phyloP scores from a whole-genome alignment of 805 yeast species.

The Yarrowia keelungensis region DNA sequence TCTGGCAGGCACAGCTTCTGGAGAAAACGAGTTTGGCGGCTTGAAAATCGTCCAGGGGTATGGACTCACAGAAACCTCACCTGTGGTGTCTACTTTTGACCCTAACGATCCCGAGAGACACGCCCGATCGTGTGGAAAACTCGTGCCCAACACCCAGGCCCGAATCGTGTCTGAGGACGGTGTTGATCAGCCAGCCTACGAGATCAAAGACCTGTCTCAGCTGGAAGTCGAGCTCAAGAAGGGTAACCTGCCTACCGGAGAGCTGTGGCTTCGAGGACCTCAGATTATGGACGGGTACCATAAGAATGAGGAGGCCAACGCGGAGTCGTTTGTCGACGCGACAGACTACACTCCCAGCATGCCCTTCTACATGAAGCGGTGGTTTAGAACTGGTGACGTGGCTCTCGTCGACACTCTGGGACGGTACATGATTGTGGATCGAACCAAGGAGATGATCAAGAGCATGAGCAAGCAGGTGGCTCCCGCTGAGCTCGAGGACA shows the following conservation, averaged over 20 bases:
- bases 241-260: conserved; percentile 51
- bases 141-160: conserved; percentile 26
- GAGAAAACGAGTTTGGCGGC: conserved; percentile 31
- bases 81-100: conserved; percentile 38
- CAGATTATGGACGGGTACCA: conserved; percentile 61
- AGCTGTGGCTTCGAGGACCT: conserved; percentile 60
- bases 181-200: conserved; percentile 38
- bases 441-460: conserved; percentile 51
- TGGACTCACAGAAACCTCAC: conserved; percentile 41
- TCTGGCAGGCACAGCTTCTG: conserved; percentile 38
- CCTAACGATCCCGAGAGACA: conserved; percentile 23
- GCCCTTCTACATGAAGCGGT: conserved; percentile 43
- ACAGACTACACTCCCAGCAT: conserved; percentile 14
- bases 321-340: conserved; percentile 53
- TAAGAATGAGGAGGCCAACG: conserved; percentile 58
- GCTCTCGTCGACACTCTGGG: conserved; percentile 58
- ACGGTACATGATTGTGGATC: conserved; percentile 55
- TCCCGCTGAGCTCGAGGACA: conserved; percentile 92
- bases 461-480: conserved; percentile 77
- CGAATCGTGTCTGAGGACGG: conserved; percentile 36
- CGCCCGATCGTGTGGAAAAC: conserved; percentile 28
- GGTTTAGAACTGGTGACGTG: conserved; percentile 68
- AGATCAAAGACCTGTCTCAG: conserved; percentile 37
- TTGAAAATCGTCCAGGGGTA: conserved; percentile 40
- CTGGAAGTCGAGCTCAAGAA: conserved; percentile 25